Evolutionary conservation across 148 eudicot species (phyloP), one percentile per base, ranked within the genome.

Genomic region (Diospyros kaki): DNA sequence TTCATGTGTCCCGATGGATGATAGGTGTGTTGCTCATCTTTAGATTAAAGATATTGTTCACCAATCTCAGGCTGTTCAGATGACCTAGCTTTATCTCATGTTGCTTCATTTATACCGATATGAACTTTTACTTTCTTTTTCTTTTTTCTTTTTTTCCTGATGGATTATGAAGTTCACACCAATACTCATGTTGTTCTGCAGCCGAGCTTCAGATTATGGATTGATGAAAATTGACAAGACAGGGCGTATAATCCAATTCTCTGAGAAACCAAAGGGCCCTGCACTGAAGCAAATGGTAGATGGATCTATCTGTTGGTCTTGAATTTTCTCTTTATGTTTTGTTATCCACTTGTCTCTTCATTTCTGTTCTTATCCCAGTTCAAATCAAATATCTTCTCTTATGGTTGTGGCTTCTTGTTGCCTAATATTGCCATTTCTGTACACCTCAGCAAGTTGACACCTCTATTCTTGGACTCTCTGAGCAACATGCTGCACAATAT

Each of bases 1-100:
- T 58, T 95, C 98, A 39, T 95, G 98, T 78, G 86, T 95, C 61
- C 98, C 98, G 68, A 89, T 95, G 92, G 94, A 91, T 81, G 91
- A 87, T 69, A 90, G 97, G 98, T 94, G 63, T 73, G 67, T 69
- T 5, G 10, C 72, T 64, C 41, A n/a, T 74, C 56, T 71, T 44
- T 48, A 64, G 64, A 11, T 17, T 74, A 9, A 9, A 53, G 28
- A 28, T 28, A 28, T 28, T 28, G 28, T 28, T 28, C 0, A 28
- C 28, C 18, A 11, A 38, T 6, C 55, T 62, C 68, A 12, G 38
- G 18, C 18, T n/a, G 9, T n/a, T 48, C 46, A 58, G 6, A 62
- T 50, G 76, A 78, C 13, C 58, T 45, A 46, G n/a, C 28, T 14
- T 68, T 61, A 42, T 43, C 44, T 14, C 41, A 38, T 40, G 62